Evolutionary conservation across 208 protist genomes (phyloP), one percentile per base, ranked within the genome.

Genomic region (Leishmania turanica): DNA sequence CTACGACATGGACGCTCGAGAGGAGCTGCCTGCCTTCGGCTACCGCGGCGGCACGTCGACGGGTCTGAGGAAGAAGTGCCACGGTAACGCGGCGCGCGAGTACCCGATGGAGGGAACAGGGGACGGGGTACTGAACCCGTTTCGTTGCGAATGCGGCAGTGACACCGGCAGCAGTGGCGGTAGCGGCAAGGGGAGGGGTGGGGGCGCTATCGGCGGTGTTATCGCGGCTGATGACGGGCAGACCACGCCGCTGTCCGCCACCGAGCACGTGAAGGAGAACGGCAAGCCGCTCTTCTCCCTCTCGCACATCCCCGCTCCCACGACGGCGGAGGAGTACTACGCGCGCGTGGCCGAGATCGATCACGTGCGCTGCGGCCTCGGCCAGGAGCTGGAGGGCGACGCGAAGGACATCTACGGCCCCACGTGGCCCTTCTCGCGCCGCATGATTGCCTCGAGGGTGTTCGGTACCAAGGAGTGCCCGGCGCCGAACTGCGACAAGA

Each of bases 401-500:
- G 86, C 80, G 45, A 80, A 77, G 68, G 79, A 87, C 49, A 45
- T 90, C n/a, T 92, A 92, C 73, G 89, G 89, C 9, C 86, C 86
- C 24, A 92, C 89, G 2, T 83, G 75, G 74, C 76, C 82, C 21
- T 89, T 81, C 45, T 88, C 80, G 8, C 54, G 82, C 56, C 77
- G 66, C 13, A 79, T 89, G 73, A 47, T 81, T 19, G 78, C 79
- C 60, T 82, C 80, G 40, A 58, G 34, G 40, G 69, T 84, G 27
- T n/a, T 87, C 27, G 77, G 72, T 40, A 40, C 80, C 37, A 47
- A 56, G 31, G 37, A 42, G 47, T 83, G 78, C 62, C 19, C 76
- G 8, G 79, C 81, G 1, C 87, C 87, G 21, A 90, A 90, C 78
- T 87, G 84, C 81, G 64, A 79, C 34, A 72, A 86, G 66, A 77